These are phyloP conservation scores for Lactifluus piperatus DNA, from an alignment of 768 basidiomycete genomes.

Conservation along the genomic window DNA sequence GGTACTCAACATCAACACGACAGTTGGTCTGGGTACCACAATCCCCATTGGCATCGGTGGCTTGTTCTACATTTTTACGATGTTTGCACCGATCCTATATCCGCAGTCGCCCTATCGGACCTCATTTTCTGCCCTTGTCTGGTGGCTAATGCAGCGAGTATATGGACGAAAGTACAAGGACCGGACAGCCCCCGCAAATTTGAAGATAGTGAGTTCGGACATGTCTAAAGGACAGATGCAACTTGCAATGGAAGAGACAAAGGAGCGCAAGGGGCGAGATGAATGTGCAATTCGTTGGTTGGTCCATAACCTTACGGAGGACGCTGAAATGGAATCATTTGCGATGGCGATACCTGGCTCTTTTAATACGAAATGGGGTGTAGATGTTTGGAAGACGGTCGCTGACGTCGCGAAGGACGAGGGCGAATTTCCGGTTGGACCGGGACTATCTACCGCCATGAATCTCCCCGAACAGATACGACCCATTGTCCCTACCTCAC, in stretches of 20 bases:
- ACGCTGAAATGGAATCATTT: conserved; percentile 1
- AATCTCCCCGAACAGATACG: too few species aligned
- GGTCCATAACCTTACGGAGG: background rate
- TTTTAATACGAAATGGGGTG: background rate
- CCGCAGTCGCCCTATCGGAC: conserved; percentile 12
- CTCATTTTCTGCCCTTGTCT: conserved; percentile 6
- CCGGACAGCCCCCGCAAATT: background rate
- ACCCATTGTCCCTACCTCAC: background rate
- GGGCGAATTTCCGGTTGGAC: too few species aligned
- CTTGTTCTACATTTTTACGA: conserved; percentile 12
- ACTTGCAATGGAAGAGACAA: conserved; percentile 5
- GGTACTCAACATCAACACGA: conserved; percentile 26
- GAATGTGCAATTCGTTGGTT: background rate
- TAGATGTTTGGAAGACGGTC: background rate
- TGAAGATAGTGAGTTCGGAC: background rate
- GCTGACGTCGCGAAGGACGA: background rate
- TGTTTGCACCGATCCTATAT: background rate
- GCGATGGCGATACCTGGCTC: background rate
- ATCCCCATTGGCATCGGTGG: background rate
- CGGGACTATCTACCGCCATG: too few species aligned
- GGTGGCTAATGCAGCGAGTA: background rate
- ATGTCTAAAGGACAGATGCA: conserved; percentile 1
- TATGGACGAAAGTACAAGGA: background rate
- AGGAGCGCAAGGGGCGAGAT: background rate
- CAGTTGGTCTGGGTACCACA: background rate